These are phyloP conservation scores for Dujonia santamariae DNA, from an alignment of 1,139 yeast genomes.

Conservation along the genomic window DNA sequence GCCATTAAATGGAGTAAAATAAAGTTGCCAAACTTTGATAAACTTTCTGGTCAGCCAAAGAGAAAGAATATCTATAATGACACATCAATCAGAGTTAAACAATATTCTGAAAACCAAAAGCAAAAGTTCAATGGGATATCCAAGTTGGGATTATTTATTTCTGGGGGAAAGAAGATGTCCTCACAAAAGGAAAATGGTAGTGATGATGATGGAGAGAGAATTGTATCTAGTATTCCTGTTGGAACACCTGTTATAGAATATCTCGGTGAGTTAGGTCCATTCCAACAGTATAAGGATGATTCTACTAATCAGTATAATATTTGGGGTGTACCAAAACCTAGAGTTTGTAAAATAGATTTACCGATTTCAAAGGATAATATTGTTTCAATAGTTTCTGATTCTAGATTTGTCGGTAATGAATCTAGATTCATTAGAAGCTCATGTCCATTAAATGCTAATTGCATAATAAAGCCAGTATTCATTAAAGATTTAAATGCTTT, in stretches of 20 bases:
- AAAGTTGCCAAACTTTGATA: constrained; percentile 23
- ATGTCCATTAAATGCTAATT: constrained; percentile 65
- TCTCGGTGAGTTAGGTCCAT: constrained; percentile 70
- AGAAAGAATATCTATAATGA: constrained; percentile 19
- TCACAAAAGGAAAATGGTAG: no score
- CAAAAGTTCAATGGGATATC: constrained; percentile 72
- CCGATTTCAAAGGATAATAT: constrained; percentile 18
- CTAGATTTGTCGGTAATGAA: constrained; percentile 75
- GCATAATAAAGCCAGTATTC: constrained; percentile 55
- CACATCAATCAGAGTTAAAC: constrained; percentile 36
- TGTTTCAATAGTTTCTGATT: constrained; percentile 61
- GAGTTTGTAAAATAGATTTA: constrained; percentile 51
- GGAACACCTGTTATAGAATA: constrained; percentile 61
- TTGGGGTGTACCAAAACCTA: constrained; percentile 86
- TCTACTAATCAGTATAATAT: constrained; percentile 70
- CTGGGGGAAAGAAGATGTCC: constrained; percentile 25
- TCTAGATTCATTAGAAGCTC: constrained; percentile 74
- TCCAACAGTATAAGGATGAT: constrained; percentile 59
- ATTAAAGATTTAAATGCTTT: constrained; percentile 44
- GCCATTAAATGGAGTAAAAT: constrained; percentile 29
- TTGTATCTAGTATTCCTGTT: constrained; percentile 30
- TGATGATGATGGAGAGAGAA: constrained; percentile 8
- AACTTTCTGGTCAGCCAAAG: constrained; percentile 16
- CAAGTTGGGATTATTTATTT: constrained; percentile 60
- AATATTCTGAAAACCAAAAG: constrained; percentile 53